These are phyloP conservation scores for Scytalidium sp. DNA, from an alignment of 2,329 filamentous ascomycete species.

Conservation along the genomic window DNA sequence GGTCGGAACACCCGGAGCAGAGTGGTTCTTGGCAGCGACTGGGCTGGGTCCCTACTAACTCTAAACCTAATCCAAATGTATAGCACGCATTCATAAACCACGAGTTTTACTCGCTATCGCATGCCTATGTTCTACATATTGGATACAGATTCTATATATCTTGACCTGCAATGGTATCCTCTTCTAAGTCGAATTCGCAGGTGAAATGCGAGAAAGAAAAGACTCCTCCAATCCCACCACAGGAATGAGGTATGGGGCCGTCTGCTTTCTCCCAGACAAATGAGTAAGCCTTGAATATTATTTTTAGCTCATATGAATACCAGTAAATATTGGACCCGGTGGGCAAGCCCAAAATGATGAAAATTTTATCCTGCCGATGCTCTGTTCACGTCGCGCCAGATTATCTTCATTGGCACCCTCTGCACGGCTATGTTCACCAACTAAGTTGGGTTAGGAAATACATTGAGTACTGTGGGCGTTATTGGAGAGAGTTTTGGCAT, in stretches of 20 bases:
- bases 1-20: too few relatives aligned
- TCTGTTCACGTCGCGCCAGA: constrained; percentile 4
- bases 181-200: neutral
- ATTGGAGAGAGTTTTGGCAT: constrained; percentile 45
- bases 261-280: neutral
- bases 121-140: neutral
- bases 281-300: neutral
- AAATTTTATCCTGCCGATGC: constrained; percentile 5
- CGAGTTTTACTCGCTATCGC: neutral
- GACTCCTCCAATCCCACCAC: neutral
- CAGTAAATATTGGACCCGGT: neutral
- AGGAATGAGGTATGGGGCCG: neutral
- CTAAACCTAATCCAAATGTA: neutral
- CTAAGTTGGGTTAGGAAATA: constrained; percentile 41
- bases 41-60: neutral
- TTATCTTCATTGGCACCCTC: constrained; percentile 6
- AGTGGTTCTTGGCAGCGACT: neutral
- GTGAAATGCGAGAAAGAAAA: neutral
- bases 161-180: neutral
- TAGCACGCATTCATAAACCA: neutral
- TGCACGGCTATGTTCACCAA: constrained; percentile 11
- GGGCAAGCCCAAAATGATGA: constrained; percentile 1
- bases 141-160: neutral
- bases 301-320: neutral
- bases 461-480: constrained; percentile 41